Percentiles rank a stretch among this genome's conserved stretches.
Evolutionary conservation across 495 filamentous ascomycete genomes (phyloP).

Genomic region (Echria macrotheca): DNA sequence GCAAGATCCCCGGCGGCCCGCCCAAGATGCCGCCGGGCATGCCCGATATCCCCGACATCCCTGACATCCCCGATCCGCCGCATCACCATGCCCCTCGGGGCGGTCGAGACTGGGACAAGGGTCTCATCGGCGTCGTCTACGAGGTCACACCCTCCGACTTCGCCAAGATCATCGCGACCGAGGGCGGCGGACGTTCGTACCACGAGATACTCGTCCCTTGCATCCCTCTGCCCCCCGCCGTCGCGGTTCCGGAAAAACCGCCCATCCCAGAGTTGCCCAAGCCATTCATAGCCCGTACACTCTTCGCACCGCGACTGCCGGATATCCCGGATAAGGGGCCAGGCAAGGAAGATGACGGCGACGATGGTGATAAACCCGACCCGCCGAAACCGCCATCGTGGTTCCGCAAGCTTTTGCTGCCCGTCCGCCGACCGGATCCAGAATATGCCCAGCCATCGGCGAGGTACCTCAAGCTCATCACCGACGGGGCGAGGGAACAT

Average conservation of each 20-base stretch:
- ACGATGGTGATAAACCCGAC: slow-evolving; percentile 14
- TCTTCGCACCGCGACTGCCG: slow-evolving; percentile 38
- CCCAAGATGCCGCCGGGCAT: slow-evolving; percentile 30
- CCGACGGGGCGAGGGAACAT: slow-evolving; percentile 70
- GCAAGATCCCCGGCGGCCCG: slow-evolving; percentile 39
- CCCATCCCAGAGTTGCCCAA: slow-evolving; percentile 30
- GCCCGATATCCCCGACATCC: slow-evolving; percentile 13
- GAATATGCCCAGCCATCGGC: slow-evolving; percentile 74
- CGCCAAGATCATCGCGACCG: slow-evolving; percentile 78
- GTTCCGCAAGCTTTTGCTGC: slow-evolving; percentile 30
- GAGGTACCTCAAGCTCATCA: slow-evolving; percentile 75
- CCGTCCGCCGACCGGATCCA: slow-evolving; percentile 52
- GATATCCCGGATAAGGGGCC: slow-evolving; percentile 6
- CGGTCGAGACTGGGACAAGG: slow-evolving; percentile 59
- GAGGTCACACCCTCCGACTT: slow-evolving; percentile 81
- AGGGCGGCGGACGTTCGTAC: slow-evolving; percentile 80
- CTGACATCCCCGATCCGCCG: slow-evolving; percentile 38
- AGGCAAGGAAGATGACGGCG: slow-evolving; percentile 10
- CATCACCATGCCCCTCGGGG: slow-evolving; percentile 30
- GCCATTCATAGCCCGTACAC: slow-evolving; percentile 43
- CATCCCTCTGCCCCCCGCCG: slow-evolving; percentile 52
- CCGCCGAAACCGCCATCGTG: slow-evolving; percentile 20
- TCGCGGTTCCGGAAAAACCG: slow-evolving; percentile 39
- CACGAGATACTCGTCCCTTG: slow-evolving; percentile 76
- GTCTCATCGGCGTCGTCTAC: slow-evolving; percentile 89